phyloP scores from a whole-genome alignment of 2,329 filamentous ascomycete species.

The Trichoderma brevicompactum region DNA sequence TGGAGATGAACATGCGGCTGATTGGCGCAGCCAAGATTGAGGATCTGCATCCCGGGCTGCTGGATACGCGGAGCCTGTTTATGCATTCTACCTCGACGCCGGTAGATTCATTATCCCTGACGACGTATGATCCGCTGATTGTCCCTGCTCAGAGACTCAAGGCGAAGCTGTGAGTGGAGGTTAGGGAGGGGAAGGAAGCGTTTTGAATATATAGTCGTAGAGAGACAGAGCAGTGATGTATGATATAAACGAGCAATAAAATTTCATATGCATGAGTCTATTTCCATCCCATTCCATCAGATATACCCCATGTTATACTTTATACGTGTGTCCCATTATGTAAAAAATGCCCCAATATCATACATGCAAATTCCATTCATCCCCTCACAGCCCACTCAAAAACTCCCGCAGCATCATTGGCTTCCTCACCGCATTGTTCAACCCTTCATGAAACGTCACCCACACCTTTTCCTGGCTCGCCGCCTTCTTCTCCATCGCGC shows the following conservation, averaged over 20 bases:
- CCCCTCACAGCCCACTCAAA: constrained; percentile 62
- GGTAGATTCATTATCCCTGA: constrained; percentile 51
- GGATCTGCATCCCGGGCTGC: constrained; percentile 77
- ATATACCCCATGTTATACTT: background rate
- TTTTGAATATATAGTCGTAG: background rate
- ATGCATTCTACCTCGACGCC: constrained; percentile 56
- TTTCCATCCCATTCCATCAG: no score
- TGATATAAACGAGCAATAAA: background rate
- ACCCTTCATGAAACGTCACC: constrained; percentile 88
- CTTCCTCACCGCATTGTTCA: constrained; percentile 90
- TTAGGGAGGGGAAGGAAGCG: no score
- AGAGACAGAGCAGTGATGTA: background rate
- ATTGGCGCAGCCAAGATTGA: constrained; percentile 78
- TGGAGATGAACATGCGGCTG: constrained; percentile 98
- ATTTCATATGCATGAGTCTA: background rate
- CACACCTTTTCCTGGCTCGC: constrained; percentile 68
- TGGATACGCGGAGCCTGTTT: constrained; percentile 75
- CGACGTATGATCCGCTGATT: constrained; percentile 59
- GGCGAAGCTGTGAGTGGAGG: constrained; percentile 52
- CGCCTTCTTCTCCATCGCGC: constrained; percentile 40
- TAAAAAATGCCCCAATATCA: background rate
- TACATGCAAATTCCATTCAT: background rate
- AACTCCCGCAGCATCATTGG: constrained; percentile 82
- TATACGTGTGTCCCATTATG: background rate
- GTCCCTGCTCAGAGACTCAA: constrained; percentile 57